These are phyloP conservation scores for Apium graveolens DNA, from an alignment of 129 eudicot species.

Conservation along the genomic window DNA sequence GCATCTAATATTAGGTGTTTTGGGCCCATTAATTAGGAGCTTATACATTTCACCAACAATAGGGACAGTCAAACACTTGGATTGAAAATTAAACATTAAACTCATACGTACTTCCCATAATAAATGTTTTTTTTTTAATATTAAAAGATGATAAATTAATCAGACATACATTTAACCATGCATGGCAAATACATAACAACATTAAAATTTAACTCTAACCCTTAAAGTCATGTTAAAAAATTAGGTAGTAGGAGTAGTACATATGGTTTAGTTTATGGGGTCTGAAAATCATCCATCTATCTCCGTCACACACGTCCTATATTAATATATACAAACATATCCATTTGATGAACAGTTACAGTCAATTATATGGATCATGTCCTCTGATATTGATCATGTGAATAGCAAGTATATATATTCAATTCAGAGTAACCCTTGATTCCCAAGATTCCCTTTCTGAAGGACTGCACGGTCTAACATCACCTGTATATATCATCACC, in stretches of 20 bases:
- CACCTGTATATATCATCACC: not conserved
- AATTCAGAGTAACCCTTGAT: slow-evolving; percentile 5
- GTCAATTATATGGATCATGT: not conserved
- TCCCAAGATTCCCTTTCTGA: not conserved
- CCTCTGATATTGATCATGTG: slow-evolving; percentile 1
- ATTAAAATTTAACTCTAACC: not conserved
- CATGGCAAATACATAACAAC: not conserved
- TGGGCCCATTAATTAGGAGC: not conserved
- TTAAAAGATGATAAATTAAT: not conserved
- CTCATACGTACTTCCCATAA: too few relatives aligned
- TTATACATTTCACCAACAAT: not conserved
- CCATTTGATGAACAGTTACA: not conserved
- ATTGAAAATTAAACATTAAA: too few relatives aligned
- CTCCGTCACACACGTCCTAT: not conserved
- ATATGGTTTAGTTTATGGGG: not conserved
- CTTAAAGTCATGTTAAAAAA: not conserved
- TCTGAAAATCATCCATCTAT: not conserved
- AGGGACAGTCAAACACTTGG: not conserved
- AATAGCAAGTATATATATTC: not conserved
- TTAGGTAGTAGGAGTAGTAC: not conserved
- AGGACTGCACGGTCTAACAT: slow-evolving; percentile 8
- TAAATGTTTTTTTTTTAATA: too few relatives aligned
- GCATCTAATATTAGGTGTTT: not conserved
- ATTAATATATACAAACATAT: not conserved
- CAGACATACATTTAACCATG: not conserved